These are phyloP conservation scores for Dimargaris xerosporica DNA, from an alignment of 192 early-diverging fungal genomes.

Conservation along the genomic window DNA sequence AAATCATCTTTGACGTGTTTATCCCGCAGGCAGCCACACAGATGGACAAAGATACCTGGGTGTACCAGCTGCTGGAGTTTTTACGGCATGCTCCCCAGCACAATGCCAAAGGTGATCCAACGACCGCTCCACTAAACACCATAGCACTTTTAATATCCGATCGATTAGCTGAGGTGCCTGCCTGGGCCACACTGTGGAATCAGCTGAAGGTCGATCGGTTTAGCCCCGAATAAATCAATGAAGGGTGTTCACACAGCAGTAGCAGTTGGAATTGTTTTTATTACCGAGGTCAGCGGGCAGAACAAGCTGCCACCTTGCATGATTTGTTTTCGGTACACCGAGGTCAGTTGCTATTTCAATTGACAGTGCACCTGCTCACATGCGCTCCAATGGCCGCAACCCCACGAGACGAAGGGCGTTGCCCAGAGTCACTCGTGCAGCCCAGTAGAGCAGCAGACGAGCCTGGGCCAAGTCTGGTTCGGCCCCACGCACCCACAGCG, in stretches of 20 bases:
- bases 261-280: no score
- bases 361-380: slow-evolving; percentile 42
- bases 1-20: slow-evolving; percentile 1
- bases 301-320: no score
- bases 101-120: neutral
- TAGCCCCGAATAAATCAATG: no score
- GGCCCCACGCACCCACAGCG: slow-evolving; percentile 57
- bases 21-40: neutral
- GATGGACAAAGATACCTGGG: neutral
- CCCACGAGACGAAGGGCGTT: slow-evolving; percentile 75
- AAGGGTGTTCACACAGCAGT: no score
- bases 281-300: no score
- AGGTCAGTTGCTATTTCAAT: no score
- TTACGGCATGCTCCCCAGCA: no score
- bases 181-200: no score
- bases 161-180: no score
- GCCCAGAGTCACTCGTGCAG: slow-evolving; percentile 66
- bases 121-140: neutral
- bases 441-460: slow-evolving; percentile 72
- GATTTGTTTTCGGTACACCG: no score
- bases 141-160: no score
- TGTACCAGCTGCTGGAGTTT: neutral
- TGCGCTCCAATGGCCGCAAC: slow-evolving; percentile 70
- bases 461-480: slow-evolving; percentile 65
- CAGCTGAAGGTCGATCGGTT: no score